These are phyloP conservation scores for Suillus lakei DNA, from an alignment of 768 basidiomycete species.

Conservation along the genomic window DNA sequence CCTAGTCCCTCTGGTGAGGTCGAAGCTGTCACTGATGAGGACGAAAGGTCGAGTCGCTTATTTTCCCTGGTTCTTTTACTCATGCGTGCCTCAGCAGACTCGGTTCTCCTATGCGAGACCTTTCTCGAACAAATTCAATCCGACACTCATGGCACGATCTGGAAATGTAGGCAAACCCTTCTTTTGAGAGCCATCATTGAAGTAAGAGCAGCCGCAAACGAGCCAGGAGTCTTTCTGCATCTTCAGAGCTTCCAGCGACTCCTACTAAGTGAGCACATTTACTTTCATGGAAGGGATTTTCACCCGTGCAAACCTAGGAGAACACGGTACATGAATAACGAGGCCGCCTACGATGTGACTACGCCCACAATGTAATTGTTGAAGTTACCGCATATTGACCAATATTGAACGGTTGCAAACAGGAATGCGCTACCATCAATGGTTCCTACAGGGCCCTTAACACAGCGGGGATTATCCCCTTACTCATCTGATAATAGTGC, in stretches of 20 bases:
- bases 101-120: not conserved
- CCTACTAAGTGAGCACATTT: conserved; percentile 27
- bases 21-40: not conserved
- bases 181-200: conserved; percentile 2
- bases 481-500: not conserved
- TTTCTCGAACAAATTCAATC: not conserved
- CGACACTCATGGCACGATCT: not conserved
- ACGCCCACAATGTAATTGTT: conserved; percentile 10
- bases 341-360: not conserved
- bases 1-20: not conserved
- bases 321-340: not conserved
- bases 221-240: conserved; percentile 24
- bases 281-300: too few relatives aligned
- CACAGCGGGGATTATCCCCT: not conserved
- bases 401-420: conserved; percentile 1
- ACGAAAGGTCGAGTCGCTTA: not conserved
- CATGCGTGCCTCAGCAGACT: not conserved
- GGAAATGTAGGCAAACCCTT: not conserved
- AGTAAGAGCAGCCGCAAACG: conserved; percentile 28
- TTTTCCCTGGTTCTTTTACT: not conserved
- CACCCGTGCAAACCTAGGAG: not conserved
- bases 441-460: not conserved
- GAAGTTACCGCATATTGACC: not conserved
- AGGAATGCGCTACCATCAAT: conserved; percentile 1
- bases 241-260: conserved; percentile 11